A percentile compares a stretch with the other conserved stretches of the same genome.
Conservation (phyloP, 1,284 basidiomycete species). For the Tausonia pullulans region DNA sequence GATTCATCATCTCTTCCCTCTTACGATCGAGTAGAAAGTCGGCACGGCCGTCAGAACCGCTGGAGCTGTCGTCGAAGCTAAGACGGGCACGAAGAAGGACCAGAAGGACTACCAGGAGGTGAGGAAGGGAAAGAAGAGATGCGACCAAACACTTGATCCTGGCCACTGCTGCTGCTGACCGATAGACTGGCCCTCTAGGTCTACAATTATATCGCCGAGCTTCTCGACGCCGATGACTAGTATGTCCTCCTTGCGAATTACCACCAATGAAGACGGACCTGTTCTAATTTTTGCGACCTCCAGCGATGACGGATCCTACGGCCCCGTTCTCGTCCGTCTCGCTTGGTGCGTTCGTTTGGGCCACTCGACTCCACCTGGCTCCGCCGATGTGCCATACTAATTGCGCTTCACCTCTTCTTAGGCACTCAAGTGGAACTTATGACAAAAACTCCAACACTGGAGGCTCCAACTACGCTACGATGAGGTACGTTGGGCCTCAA, state of each 20-base stretch:
- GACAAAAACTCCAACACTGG: slow-evolving; percentile 78
- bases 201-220: slow-evolving; percentile 70
- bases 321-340: slow-evolving; percentile 80
- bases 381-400: neutral
- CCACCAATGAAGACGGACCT: too few species aligned
- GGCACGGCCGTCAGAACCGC: slow-evolving; percentile 48
- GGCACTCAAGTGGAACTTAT: slow-evolving; percentile 85
- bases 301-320: slow-evolving; percentile 75
- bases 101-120: slow-evolving; percentile 79
- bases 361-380: neutral
- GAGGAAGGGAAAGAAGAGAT: slow-evolving; percentile 36
- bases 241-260: too few species aligned
- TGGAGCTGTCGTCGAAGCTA: slow-evolving; percentile 50
- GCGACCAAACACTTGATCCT: neutral
- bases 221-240: slow-evolving; percentile 65
- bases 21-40: slow-evolving; percentile 22
- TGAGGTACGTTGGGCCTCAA: slow-evolving; percentile 36
- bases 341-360: slow-evolving; percentile 46
- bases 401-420: slow-evolving; percentile 56
- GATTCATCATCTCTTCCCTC: too few species aligned
- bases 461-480: slow-evolving; percentile 84
- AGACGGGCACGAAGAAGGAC: slow-evolving; percentile 26
- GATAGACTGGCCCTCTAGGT: slow-evolving; percentile 62
- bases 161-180: slow-evolving; percentile 22
- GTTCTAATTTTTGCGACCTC: too few species aligned